phyloP scores from a whole-genome alignment of 2,329 filamentous ascomycete genomes.

The Ophiostoma ulmi region DNA sequence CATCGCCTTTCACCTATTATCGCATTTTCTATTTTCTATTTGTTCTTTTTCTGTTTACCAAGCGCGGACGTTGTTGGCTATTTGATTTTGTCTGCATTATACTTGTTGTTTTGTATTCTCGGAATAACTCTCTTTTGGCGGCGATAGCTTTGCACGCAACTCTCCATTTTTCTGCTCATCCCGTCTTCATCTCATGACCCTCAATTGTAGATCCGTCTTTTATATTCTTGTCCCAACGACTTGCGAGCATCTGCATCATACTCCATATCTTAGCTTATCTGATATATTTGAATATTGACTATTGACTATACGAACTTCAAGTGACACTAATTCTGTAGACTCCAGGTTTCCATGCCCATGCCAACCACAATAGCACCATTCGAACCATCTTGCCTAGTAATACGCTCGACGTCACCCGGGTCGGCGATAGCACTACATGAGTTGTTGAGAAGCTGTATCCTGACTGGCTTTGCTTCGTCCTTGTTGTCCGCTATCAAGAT shows the following conservation, averaged over 20 bases:
- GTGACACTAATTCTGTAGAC: neutral
- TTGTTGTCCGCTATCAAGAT: slow-evolving; percentile 27
- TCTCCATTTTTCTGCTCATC: neutral
- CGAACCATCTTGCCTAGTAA: slow-evolving; percentile 28
- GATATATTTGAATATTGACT: slow-evolving; percentile 1
- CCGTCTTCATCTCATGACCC: neutral
- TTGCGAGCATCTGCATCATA: neutral
- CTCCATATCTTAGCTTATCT: neutral
- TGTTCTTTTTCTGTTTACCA: neutral
- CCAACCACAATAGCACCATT: slow-evolving; percentile 39
- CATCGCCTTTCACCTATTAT: neutral
- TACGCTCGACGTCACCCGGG: slow-evolving; percentile 47
- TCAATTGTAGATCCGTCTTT: neutral
- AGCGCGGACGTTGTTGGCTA: slow-evolving; percentile 9
- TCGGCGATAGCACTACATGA: slow-evolving; percentile 57
- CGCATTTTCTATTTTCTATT: neutral
- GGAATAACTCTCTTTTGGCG: neutral
- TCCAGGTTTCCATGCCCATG: slow-evolving; percentile 46
- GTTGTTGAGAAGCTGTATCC: slow-evolving; percentile 44
- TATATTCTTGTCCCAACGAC: slow-evolving; percentile 7
- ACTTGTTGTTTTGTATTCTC: neutral
- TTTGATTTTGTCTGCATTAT: neutral
- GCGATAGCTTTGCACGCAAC: neutral
- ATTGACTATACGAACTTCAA: neutral
- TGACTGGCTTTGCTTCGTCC: neutral